Conservation (phyloP, 768 basidiomycete species). For the Infundibulicybe gibba region DNA sequence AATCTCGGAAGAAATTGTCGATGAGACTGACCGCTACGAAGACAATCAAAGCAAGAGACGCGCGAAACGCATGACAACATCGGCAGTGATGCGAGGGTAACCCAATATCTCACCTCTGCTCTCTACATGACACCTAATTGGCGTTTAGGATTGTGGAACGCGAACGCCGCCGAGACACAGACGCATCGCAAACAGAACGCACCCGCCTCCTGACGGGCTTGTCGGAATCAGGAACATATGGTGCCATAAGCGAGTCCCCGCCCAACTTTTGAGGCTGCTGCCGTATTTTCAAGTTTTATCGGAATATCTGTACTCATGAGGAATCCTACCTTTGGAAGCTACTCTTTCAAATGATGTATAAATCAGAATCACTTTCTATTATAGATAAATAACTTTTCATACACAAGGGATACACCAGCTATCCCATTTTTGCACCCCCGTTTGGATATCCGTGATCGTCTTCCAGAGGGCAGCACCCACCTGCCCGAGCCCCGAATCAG, state of each 20-base stretch:
- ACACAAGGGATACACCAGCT: slow-evolving; percentile 52
- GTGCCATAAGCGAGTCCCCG: no score
- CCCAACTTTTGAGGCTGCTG: no score
- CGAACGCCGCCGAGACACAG: slow-evolving; percentile 30
- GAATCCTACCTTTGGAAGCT: no score
- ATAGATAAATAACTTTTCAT: neutral
- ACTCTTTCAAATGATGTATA: no score
- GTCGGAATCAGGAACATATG: no score
- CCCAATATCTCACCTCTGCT: slow-evolving; percentile 13
- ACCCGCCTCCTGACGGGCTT: slow-evolving; percentile 26
- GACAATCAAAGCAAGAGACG: slow-evolving; percentile 79
- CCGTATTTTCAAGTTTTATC: no score
- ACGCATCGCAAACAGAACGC: slow-evolving; percentile 23
- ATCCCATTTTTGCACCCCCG: slow-evolving; percentile 57
- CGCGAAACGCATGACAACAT: slow-evolving; percentile 69
- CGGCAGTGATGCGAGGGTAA: slow-evolving; percentile 77
- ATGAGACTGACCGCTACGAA: slow-evolving; percentile 89
- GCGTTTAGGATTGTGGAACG: slow-evolving; percentile 51
- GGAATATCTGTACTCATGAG: no score
- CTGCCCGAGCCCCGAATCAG: slow-evolving; percentile 40
- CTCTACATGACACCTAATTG: neutral
- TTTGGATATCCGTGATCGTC: slow-evolving; percentile 68
- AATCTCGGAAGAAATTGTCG: slow-evolving; percentile 93
- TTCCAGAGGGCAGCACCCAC: slow-evolving; percentile 65
- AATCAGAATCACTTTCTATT: no score